Percentiles rank a stretch among this genome's conserved stretches.
These are phyloP conservation scores for Erythrophleum ivorense DNA, from an alignment of 331 rosid genomes.

Conservation along the genomic window DNA sequence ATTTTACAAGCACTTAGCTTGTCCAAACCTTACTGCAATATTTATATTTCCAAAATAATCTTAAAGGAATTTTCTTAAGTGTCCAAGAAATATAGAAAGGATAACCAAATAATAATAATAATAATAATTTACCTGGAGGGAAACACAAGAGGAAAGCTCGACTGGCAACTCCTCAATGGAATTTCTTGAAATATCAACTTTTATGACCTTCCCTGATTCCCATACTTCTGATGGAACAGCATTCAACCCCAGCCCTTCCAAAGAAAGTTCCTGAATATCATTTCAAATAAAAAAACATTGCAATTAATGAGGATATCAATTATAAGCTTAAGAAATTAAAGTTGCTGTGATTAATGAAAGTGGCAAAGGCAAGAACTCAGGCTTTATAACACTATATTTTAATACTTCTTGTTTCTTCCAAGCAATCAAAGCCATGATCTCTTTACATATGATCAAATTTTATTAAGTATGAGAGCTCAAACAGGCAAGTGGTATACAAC, in stretches of 20 bases:
- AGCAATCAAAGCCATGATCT: conserved; percentile 2
- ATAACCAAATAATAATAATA: conserved; percentile 37
- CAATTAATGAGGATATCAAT: conserved; percentile 29
- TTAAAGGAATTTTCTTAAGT: neutral
- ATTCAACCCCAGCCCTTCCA: conserved; percentile 81
- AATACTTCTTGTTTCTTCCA: neutral
- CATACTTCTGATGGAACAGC: conserved; percentile 83
- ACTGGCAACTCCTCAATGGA: conserved; percentile 84
- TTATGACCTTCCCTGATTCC: conserved; percentile 73
- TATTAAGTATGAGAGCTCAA: neutral
- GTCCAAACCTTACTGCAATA: neutral
- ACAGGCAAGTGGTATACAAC: neutral
- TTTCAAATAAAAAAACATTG: neutral
- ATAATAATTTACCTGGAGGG: conserved; percentile 72
- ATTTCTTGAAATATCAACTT: conserved; percentile 78
- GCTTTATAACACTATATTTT: neutral
- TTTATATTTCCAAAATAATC: conserved; percentile 8
- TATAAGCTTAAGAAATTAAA: conserved; percentile 29
- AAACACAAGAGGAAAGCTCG: conserved; percentile 80
- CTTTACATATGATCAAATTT: neutral
- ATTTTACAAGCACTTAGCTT: conserved; percentile 3
- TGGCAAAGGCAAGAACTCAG: neutral
- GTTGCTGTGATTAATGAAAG: conserved; percentile 5
- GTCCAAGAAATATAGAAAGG: conserved; percentile 22
- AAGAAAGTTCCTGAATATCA: conserved; percentile 77